Base-by-base conservation (phyloP, 257 asterid species). In the Solanum dulcamara region DNA sequence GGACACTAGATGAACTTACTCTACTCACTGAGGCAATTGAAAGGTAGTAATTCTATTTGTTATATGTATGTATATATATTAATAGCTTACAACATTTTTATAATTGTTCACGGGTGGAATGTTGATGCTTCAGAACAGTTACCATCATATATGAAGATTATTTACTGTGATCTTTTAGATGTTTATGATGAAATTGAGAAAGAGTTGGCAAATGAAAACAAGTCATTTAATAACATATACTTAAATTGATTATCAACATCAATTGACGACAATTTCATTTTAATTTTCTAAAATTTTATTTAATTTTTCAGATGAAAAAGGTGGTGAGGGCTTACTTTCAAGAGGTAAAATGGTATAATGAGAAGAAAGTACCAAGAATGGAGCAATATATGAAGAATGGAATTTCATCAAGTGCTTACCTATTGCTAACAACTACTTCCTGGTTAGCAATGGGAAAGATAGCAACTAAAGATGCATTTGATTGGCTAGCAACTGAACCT, bases 271-370 rank as follows among this genome's bases (percentile, higher is more conserved):
- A n/a, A n/a, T n/a, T n/a, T n/a, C n/a, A n/a, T n/a, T n/a, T n/a
- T n/a, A n/a, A n/a, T n/a, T n/a, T n/a, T n/a, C n/a, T n/a, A n/a
- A n/a, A n/a, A n/a, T n/a, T n/a, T n/a, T n/a, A n/a, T n/a, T n/a
- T n/a, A n/a, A n/a, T n/a, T n/a, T n/a, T n/a, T n/a, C n/a, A n/a
- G n/a, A n/a, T n/a, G n/a, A n/a, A n/a, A 51, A 84, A 82, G 66
- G 13, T 88, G 55, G 83, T 13, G 11, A 38, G 33, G 18, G 85
- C 88, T 8, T 91, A 86, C 32, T 85, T 67, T 6, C 33, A 89
- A 40, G 91, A 89, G 84, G 88, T 88, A 2, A 51, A 74, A 17
- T 88, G 90, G 92, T 28, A 14, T n/a, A 46, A 81, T n/a, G 59
- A 32, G 0, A 44, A 67, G 3, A 17, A 38, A 2, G 9, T 70